Conservation (phyloP, 495 filamentous ascomycete species). For the Corynascus novoguineensis region DNA sequence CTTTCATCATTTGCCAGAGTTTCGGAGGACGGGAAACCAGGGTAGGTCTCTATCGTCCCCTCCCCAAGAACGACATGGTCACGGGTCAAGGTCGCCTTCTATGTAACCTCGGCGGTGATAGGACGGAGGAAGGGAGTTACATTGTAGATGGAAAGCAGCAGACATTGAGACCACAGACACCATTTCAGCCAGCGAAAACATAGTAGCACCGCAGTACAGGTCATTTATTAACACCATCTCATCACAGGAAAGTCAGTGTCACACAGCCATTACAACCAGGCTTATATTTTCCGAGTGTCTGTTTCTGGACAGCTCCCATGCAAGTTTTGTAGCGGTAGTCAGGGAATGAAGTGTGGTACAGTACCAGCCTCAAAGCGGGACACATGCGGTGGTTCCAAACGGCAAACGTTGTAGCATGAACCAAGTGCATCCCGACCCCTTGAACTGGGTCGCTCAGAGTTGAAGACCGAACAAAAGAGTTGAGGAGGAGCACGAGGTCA, state of each 20-base stretch:
- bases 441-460: no score
- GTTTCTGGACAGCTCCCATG: neutral
- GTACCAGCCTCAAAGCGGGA: neutral
- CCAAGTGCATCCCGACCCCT: no score
- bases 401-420: no score
- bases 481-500: no score
- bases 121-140: neutral
- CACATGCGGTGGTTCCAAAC: no score
- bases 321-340: no score
- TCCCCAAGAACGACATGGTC: no score
- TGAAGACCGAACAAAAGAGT: no score
- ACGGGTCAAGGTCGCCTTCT: no score
- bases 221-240: slow-evolving; percentile 7
- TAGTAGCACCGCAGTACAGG: slow-evolving; percentile 2
- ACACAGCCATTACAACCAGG: neutral
- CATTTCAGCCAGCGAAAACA: neutral
- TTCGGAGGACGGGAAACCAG: no score
- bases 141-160: neutral
- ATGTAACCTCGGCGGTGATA: neutral
- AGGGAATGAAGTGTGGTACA: neutral
- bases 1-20: no score
- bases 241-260: neutral
- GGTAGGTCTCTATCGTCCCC: no score
- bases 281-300: slow-evolving; percentile 4
- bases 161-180: neutral